A percentile compares a stretch with the other conserved stretches of the same genome.
Evolutionary conservation across 768 basidiomycete genomes (phyloP).

Genomic region (Tylopilus felleus): DNA sequence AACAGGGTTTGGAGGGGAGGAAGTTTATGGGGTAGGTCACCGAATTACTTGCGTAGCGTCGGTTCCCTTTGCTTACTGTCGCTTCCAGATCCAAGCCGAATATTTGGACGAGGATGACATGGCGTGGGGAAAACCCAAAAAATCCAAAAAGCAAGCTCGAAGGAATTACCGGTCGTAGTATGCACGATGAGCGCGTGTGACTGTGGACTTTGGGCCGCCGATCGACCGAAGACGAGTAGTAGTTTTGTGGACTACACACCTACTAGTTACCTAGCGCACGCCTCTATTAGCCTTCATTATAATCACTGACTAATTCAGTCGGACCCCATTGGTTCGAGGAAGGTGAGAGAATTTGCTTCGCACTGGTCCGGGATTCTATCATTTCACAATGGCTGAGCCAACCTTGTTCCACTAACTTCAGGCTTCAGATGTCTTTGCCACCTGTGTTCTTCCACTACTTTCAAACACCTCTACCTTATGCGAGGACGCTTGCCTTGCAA

Average conservation of each 20-base stretch:
- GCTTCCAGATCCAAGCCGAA: constrained; percentile 20
- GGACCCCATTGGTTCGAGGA: too few relatives aligned
- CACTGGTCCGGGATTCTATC: too few relatives aligned
- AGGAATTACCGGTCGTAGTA: neutral
- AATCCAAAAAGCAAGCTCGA: constrained; percentile 4
- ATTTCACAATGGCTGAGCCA: neutral
- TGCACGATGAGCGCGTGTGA: neutral
- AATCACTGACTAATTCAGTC: too few relatives aligned
- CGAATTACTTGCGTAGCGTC: neutral
- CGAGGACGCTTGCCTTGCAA: constrained; percentile 62
- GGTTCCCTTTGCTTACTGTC: neutral
- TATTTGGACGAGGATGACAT: constrained; percentile 28
- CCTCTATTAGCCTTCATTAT: too few relatives aligned
- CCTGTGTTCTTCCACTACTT: constrained; percentile 81
- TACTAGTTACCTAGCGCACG: too few relatives aligned
- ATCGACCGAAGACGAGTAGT: too few relatives aligned
- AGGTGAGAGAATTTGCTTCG: too few relatives aligned
- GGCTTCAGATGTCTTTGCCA: constrained; percentile 38
- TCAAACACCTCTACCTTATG: constrained; percentile 73
- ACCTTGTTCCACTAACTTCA: neutral
- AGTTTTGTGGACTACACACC: too few relatives aligned
- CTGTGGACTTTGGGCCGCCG: too few relatives aligned
- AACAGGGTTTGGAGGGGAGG: constrained; percentile 17
- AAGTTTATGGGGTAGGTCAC: constrained; percentile 19
- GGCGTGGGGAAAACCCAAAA: constrained; percentile 23